These are phyloP conservation scores for Meyerozyma guilliermondii DNA, from an alignment of 1,139 yeast species.

Conservation along the genomic window DNA sequence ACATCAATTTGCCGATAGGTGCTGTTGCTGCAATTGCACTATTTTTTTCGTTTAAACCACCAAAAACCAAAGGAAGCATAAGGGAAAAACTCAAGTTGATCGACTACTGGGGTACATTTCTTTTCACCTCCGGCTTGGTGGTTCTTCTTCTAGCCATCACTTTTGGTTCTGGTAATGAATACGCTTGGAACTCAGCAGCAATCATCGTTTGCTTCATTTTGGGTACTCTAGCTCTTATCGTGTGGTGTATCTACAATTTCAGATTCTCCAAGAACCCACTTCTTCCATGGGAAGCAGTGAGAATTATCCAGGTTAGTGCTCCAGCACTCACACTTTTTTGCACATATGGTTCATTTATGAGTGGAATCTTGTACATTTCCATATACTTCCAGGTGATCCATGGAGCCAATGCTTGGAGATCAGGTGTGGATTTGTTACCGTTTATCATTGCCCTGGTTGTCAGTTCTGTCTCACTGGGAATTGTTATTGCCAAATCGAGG, in stretches of 20 bases:
- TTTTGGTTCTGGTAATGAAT: constrained; percentile 13
- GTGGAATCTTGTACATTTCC: constrained; percentile 21
- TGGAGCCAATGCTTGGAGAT: constrained; percentile 27
- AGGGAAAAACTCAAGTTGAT: constrained; percentile 11
- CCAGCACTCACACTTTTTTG: constrained; percentile 19
- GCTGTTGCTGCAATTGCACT: constrained; percentile 26
- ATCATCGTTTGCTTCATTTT: constrained; percentile 10
- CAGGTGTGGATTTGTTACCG: constrained; percentile 37
- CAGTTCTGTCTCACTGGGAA: constrained; percentile 24
- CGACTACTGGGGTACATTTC: constrained; percentile 13
- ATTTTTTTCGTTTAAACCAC: constrained; percentile 27
- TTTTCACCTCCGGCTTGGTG: constrained; percentile 14
- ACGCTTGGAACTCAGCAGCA: constrained; percentile 10
- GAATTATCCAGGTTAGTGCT: constrained; percentile 17
- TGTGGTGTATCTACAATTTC: constrained; percentile 24
- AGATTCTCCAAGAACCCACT: constrained; percentile 21
- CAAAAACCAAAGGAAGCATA: constrained; percentile 15
- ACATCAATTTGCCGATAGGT: constrained; percentile 34
- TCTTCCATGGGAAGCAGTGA: constrained; percentile 23
- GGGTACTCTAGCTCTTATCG: constrained; percentile 8
- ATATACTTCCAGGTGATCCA: constrained; percentile 36
- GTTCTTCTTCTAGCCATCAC: constrained; percentile 15
- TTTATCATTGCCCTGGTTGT: constrained; percentile 30
- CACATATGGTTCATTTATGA: constrained; percentile 21
- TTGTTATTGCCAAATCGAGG: constrained; percentile 24